A percentile compares a stretch with the other conserved stretches of the same genome.
phyloP scores from a whole-genome alignment of 1,139 yeast species.

The Blastobotrys serpentis region DNA sequence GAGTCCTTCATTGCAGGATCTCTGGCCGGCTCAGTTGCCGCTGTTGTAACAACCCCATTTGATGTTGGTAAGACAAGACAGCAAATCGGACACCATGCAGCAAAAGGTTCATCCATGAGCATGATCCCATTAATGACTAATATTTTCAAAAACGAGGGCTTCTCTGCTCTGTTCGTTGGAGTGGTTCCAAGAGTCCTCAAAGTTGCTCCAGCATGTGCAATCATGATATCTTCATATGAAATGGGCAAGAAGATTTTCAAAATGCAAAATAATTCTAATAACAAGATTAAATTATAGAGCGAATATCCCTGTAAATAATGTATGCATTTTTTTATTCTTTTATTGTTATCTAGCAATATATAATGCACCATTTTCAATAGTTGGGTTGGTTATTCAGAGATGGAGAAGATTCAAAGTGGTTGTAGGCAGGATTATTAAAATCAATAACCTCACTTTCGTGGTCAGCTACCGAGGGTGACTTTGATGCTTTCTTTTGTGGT shows the following conservation, averaged over 20 bases:
- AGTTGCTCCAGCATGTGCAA: conserved; percentile 97
- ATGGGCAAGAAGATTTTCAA: conserved; percentile 66
- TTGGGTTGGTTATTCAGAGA: neutral
- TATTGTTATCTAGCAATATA: conserved; percentile 4
- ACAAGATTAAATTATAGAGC: neutral
- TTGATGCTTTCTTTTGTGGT: conserved; percentile 3
- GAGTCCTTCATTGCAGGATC: conserved; percentile 85
- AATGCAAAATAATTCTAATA: conserved; percentile 21
- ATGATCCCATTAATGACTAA: conserved; percentile 66
- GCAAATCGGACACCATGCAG: conserved; percentile 55
- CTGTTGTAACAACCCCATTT: conserved; percentile 85
- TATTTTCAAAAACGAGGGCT: conserved; percentile 72
- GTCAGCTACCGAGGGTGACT: neutral
- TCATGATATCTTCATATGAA: conserved; percentile 95
- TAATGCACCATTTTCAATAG: neutral
- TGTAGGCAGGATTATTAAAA: conserved; percentile 7
- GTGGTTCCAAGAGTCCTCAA: conserved; percentile 81
- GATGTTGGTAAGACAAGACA: conserved; percentile 96
- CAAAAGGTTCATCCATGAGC: conserved; percentile 35
- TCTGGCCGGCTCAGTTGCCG: conserved; percentile 80
- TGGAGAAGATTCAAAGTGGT: conserved; percentile 6
- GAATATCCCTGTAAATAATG: neutral
- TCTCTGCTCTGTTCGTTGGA: conserved; percentile 77
- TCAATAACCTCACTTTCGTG: conserved; percentile 3
- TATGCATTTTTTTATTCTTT: neutral